Evolutionary conservation across 1,284 basidiomycete genomes (phyloP).

Genomic region (Gymnopus androsaceus): DNA sequence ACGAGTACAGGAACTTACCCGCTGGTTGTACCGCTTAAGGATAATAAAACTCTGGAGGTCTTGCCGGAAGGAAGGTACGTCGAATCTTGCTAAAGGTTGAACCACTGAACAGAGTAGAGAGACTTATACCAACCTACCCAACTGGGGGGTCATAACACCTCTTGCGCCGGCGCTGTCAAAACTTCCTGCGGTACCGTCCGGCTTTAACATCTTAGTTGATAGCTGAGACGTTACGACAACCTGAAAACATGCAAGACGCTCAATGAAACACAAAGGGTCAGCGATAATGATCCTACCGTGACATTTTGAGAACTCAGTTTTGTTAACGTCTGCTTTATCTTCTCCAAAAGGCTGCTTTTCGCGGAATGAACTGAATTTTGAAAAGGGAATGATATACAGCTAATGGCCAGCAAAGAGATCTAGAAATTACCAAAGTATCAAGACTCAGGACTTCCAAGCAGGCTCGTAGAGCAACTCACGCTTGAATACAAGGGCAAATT

Average conservation of each 20-base stretch:
- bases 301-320: conserved; percentile 48
- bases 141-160: conserved; percentile 18
- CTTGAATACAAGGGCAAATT: conserved; percentile 51
- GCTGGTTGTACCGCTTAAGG: conserved; percentile 23
- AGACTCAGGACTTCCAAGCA: neutral
- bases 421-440: conserved; percentile 6
- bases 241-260: conserved; percentile 34
- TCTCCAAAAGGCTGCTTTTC: conserved; percentile 48
- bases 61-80: conserved; percentile 40
- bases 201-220: conserved; percentile 62
- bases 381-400: conserved; percentile 67
- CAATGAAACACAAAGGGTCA: no score
- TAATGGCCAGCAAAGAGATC: conserved; percentile 63
- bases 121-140: conserved; percentile 7
- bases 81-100: conserved; percentile 28
- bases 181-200: conserved; percentile 60
- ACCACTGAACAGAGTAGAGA: neutral
- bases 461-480: conserved; percentile 34
- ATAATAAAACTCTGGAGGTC: conserved; percentile 36
- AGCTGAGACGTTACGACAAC: conserved; percentile 69
- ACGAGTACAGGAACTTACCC: neutral
- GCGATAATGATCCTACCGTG: conserved; percentile 44
- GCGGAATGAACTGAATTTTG: conserved; percentile 45
- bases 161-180: conserved; percentile 19
- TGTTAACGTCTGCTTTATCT: conserved; percentile 53